Percentiles rank a stretch among this genome's conserved stretches.
Conservation (phyloP, 2,329 filamentous ascomycete species). For the Cadophora gregata region DNA sequence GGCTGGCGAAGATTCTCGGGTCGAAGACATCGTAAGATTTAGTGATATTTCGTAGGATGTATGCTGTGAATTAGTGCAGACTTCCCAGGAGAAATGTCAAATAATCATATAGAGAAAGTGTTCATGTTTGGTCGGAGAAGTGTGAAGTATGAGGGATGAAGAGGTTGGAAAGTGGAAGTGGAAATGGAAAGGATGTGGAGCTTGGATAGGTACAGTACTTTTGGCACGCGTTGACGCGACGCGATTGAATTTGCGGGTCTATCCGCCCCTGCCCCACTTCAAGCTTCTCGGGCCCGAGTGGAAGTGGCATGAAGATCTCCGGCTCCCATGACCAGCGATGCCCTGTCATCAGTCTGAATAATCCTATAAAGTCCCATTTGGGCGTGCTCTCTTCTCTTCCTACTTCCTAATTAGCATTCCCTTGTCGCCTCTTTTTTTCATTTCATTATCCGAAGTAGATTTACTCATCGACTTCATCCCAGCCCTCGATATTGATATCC, state of each 20-base stretch:
- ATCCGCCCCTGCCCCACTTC: conserved; percentile 11
- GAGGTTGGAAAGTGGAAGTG: conserved; percentile 19
- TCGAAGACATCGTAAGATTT: conserved; percentile 53
- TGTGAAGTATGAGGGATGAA: conserved; percentile 16
- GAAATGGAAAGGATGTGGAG: conserved; percentile 4
- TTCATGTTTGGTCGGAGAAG: conserved; percentile 21
- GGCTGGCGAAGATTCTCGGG: conserved; percentile 54
- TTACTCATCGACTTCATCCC: neutral
- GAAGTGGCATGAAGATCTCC: neutral
- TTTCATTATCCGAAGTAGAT: neutral
- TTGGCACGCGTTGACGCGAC: neutral
- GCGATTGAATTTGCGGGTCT: conserved; percentile 9
- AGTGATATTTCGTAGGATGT: conserved; percentile 14
- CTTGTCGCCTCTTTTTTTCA: neutral
- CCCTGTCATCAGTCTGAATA: neutral
- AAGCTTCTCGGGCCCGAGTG: conserved; percentile 5
- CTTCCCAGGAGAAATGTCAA: conserved; percentile 21
- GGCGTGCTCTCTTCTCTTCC: conserved; percentile 1
- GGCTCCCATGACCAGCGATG: neutral
- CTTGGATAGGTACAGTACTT: conserved; percentile 3
- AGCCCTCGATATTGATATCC: neutral
- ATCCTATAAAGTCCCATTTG: neutral
- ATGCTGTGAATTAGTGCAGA: conserved; percentile 23
- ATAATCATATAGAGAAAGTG: conserved; percentile 23
- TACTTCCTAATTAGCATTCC: neutral